Base-by-base conservation (phyloP, 1,284 basidiomycete genomes). In the Kalmanozyma brasiliensis region DNA sequence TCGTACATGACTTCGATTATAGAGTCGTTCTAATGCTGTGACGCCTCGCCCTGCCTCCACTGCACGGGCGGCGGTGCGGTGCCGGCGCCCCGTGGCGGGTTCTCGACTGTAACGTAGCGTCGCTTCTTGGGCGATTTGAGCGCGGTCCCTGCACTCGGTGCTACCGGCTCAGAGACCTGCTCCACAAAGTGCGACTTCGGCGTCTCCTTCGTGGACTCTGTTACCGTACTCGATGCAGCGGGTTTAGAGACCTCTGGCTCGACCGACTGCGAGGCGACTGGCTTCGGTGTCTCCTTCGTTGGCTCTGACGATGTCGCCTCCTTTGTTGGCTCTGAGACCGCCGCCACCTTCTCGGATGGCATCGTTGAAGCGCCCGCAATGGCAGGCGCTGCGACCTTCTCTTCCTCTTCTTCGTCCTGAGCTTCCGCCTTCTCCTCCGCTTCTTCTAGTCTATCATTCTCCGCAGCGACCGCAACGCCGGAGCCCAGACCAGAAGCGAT, bases 61-160 rank as follows among this genome's bases (percentile, higher is more conserved):
- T 72, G 69, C 5, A 68, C 59, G 13, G 71, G 62, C 6, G 61
- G 52, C 0, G 61, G 61, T 14, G 67, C 46, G 17, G 51, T 46
- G 13, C 67, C 62, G 0, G 71, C 49, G 22, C 61, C 66, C 33
- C 67, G 32, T 8, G 44, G n/a, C 4, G 71, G 67, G 32, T 73
- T 69, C 36, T 73, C 67, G 6, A 73, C 52, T 19, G 47, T 41
- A 5, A 69, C 49, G 32, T 47, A 69, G 38, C 59, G 55, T 4
- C 42, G 29, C 42, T 57, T 61, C 47, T 49, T 52, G 6, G 42
- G 44, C 13, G 49, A 57, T 20, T 57, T 58, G 17, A 22, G 19
- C 10, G 33, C 33, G 32, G 49, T 29, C 22, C 17, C 24, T 4
- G 32, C 5, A 3, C 16, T 36, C n/a, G 32, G 8, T 5, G 34